A percentile compares a stretch with the other conserved stretches of the same genome.
These are phyloP conservation scores for Abortiporus biennis DNA, from an alignment of 1,284 basidiomycete genomes.

Conservation along the genomic window DNA sequence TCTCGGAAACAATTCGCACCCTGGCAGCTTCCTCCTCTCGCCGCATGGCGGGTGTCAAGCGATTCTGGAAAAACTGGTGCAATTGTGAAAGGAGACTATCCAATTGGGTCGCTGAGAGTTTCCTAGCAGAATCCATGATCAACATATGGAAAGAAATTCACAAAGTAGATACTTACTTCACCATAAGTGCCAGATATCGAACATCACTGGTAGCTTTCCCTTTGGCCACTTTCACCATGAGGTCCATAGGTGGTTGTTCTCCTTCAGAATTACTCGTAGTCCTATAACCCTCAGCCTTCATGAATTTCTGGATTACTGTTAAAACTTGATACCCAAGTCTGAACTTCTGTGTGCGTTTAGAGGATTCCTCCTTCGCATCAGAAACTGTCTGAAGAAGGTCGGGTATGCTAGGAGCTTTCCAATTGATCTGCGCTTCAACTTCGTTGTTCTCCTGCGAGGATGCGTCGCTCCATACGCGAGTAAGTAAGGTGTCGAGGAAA, in stretches of 20 bases:
- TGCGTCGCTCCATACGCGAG: constrained; percentile 21
- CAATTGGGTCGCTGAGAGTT: constrained; percentile 35
- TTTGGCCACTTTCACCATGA: constrained; percentile 32
- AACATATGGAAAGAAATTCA: neutral
- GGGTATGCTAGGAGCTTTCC: constrained; percentile 1
- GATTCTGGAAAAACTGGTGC: constrained; percentile 29
- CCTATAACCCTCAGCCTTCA: constrained; percentile 36
- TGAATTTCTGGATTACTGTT: constrained; percentile 33
- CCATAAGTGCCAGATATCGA: constrained; percentile 35
- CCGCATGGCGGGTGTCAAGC: constrained; percentile 17
- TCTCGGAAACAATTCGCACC: constrained; percentile 27
- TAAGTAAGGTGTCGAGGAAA: constrained; percentile 37
- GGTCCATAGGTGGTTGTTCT: constrained; percentile 18
- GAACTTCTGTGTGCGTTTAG: constrained; percentile 26
- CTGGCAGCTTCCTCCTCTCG: constrained; percentile 30
- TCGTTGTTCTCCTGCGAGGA: constrained; percentile 7
- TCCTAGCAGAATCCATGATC: constrained; percentile 28
- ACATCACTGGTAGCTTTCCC: constrained; percentile 36
- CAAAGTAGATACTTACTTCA: constrained; percentile 34
- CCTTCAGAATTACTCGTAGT: constrained; percentile 8
- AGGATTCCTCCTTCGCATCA: constrained; percentile 32
- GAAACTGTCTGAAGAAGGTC: constrained; percentile 30
- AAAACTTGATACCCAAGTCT: constrained; percentile 45
- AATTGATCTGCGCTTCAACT: constrained; percentile 1
- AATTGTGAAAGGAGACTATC: constrained; percentile 33